Conservation (phyloP, 2,329 filamentous ascomycete genomes). For the Lachnellula occidentalis region DNA sequence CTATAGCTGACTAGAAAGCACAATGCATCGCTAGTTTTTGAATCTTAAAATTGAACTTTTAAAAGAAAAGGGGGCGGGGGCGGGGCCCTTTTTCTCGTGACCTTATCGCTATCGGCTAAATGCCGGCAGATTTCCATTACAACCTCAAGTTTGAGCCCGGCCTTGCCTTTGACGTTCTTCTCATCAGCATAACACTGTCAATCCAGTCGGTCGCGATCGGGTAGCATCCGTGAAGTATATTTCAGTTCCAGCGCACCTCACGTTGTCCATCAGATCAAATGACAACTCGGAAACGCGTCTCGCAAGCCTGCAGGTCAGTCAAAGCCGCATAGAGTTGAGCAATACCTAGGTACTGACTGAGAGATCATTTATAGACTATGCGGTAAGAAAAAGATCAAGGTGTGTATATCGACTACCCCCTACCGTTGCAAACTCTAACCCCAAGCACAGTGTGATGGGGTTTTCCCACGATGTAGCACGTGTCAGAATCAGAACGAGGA, state of each 20-base stretch:
- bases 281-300: conserved; percentile 24
- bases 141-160: too few relatives aligned
- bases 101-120: too few relatives aligned
- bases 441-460: conserved; percentile 25
- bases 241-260: neutral
- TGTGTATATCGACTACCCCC: neutral
- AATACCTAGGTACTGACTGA: too few relatives aligned
- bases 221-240: too few relatives aligned
- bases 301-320: conserved; percentile 24
- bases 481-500: conserved; percentile 21
- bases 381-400: conserved; percentile 27
- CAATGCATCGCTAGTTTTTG: neutral
- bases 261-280: neutral
- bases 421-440: neutral
- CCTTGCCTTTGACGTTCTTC: too few relatives aligned
- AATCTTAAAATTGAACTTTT: too few relatives aligned
- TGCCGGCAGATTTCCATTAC: too few relatives aligned
- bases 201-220: too few relatives aligned
- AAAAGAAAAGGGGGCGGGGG: neutral
- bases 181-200: too few relatives aligned
- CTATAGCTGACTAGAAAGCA: neutral
- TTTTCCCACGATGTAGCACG: conserved; percentile 21
- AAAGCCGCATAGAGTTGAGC: too few relatives aligned
- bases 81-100: too few relatives aligned
- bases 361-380: conserved; percentile 5